Percentiles rank a stretch among this genome's conserved stretches.
Evolutionary conservation across 495 filamentous ascomycete genomes (phyloP).

Genomic region (Xylaria grammica): DNA sequence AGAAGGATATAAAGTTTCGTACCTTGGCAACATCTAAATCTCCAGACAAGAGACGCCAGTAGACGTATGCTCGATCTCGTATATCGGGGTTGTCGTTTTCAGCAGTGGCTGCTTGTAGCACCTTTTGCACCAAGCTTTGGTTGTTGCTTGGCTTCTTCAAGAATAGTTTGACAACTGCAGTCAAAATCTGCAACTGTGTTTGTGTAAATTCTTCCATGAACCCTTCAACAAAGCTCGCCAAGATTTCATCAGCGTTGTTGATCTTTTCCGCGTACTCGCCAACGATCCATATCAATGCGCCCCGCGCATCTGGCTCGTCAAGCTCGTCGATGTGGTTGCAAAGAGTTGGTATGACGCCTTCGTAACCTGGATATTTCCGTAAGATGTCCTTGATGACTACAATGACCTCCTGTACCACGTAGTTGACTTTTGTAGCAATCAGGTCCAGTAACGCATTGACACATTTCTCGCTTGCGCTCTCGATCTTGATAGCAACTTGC

Average conservation of each 20-base stretch:
- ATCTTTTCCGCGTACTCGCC: slow-evolving; percentile 99
- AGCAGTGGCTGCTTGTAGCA: slow-evolving; percentile 87
- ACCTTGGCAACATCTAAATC: slow-evolving; percentile 87
- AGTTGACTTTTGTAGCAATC: slow-evolving; percentile 97
- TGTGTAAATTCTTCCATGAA: slow-evolving; percentile 94
- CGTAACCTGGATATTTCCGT: slow-evolving; percentile 95
- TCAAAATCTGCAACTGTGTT: slow-evolving; percentile 94
- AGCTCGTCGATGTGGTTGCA: slow-evolving; percentile 97
- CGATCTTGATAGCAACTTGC: slow-evolving; percentile 98
- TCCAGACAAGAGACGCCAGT: slow-evolving; percentile 96
- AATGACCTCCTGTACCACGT: slow-evolving; percentile 97
- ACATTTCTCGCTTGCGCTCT: slow-evolving; percentile 88
- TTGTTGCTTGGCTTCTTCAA: slow-evolving; percentile 89
- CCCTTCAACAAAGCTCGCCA: slow-evolving; percentile 83
- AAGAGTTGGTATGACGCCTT: slow-evolving; percentile 94
- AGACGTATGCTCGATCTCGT: slow-evolving; percentile 94
- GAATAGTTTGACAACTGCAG: slow-evolving; percentile 95
- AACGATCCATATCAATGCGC: slow-evolving; percentile 96
- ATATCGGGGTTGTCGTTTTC: slow-evolving; percentile 98
- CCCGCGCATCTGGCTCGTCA: slow-evolving; percentile 91
- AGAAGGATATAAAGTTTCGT: slow-evolving; percentile 21
- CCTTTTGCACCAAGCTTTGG: slow-evolving; percentile 89
- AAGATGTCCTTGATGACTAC: slow-evolving; percentile 99
- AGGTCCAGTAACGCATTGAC: slow-evolving; percentile 93
- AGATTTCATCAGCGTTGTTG: slow-evolving; percentile 90